Evolutionary conservation across 2,329 filamentous ascomycete genomes (phyloP).

Genomic region (Fusarium poae): DNA sequence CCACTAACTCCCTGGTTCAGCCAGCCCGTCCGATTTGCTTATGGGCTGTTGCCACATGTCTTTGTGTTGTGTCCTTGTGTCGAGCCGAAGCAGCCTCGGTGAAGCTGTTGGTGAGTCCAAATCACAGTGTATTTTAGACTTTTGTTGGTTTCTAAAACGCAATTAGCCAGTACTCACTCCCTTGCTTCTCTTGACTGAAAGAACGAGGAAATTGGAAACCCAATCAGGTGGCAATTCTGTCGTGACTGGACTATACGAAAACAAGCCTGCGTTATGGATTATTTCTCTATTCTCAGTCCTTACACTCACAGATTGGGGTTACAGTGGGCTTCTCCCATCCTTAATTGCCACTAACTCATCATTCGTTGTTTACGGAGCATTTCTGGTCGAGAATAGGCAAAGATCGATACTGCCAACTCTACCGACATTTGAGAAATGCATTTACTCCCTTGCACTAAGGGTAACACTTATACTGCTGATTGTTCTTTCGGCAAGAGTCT

Average conservation of each 20-base stretch:
- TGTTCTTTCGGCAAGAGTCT: rapidly evolving
- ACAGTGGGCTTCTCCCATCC: not conserved
- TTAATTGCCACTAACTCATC: not conserved
- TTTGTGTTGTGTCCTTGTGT: rapidly evolving
- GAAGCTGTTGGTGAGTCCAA: not conserved
- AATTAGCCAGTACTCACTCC: not conserved
- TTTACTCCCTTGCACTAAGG: not conserved
- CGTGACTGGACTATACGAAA: not conserved
- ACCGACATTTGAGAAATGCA: not conserved
- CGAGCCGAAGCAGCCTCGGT: not conserved
- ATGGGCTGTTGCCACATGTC: not conserved
- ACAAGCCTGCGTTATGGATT: not conserved
- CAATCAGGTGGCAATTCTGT: rapidly evolving
- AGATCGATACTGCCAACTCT: not conserved
- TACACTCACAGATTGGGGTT: not conserved
- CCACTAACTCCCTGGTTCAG: rapidly evolving
- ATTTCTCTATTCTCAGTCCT: not conserved
- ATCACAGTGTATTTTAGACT: rapidly evolving
- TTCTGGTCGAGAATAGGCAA: rapidly evolving
- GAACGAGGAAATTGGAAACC: not conserved
- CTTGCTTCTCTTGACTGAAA: not conserved
- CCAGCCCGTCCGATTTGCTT: rapidly evolving
- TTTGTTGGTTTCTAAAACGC: not conserved
- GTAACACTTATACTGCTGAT: not conserved
- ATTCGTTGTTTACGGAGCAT: not conserved